These are phyloP conservation scores for Marasmius oreades DNA, from an alignment of 1,284 basidiomycete species.

Conservation along the genomic window DNA sequence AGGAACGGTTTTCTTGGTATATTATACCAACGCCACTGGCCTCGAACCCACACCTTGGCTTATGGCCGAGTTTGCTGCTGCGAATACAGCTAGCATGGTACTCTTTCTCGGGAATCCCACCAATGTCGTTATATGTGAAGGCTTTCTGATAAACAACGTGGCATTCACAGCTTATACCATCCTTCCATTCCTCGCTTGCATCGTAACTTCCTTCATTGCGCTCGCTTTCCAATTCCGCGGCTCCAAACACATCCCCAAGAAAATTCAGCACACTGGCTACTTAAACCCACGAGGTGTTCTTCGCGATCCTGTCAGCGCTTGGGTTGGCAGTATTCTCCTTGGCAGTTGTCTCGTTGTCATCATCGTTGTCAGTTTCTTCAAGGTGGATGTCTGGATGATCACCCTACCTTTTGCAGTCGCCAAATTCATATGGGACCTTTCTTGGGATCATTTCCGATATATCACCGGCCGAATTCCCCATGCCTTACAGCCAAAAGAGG, in stretches of 20 bases:
- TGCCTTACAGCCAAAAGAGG: slow-evolving; percentile 11
- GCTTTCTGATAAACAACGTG: slow-evolving; percentile 55
- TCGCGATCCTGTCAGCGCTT: slow-evolving; percentile 46
- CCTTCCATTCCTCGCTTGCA: slow-evolving; percentile 66
- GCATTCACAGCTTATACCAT: slow-evolving; percentile 72
- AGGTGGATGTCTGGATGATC: slow-evolving; percentile 76
- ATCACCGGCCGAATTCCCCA: slow-evolving; percentile 23
- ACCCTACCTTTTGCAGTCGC: slow-evolving; percentile 82
- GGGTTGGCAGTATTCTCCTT: slow-evolving; percentile 49
- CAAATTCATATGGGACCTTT: slow-evolving; percentile 68
- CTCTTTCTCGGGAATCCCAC: slow-evolving; percentile 73
- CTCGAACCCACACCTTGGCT: slow-evolving; percentile 46
- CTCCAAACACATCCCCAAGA: slow-evolving; percentile 46
- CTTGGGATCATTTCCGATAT: slow-evolving; percentile 52
- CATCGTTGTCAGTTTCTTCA: slow-evolving; percentile 54
- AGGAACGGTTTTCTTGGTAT: slow-evolving; percentile 84
- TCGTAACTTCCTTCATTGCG: slow-evolving; percentile 47
- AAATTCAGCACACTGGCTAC: slow-evolving; percentile 34
- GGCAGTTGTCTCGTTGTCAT: slow-evolving; percentile 46
- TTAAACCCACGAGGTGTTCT: slow-evolving; percentile 46
- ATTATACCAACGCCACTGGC: slow-evolving; percentile 74
- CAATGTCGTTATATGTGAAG: slow-evolving; percentile 69
- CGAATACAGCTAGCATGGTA: slow-evolving; percentile 79
- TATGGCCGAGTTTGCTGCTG: slow-evolving; percentile 59
- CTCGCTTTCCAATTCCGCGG: slow-evolving; percentile 54